Base-by-base conservation (phyloP, 371 early-diverging fungal species). In the Mortierella sp. region DNA sequence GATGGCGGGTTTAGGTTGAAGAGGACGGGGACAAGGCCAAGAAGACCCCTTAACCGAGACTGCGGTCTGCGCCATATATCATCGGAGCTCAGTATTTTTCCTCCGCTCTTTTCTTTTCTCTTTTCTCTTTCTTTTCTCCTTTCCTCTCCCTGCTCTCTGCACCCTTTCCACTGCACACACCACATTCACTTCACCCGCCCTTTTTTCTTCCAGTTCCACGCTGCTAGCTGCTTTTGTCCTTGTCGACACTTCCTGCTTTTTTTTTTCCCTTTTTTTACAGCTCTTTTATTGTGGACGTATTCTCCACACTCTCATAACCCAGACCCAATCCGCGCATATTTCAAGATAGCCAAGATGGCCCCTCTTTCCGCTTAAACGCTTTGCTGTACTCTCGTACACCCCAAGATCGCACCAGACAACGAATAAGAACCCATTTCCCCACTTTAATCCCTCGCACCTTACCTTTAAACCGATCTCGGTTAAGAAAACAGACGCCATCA, bases 381-480 rank as follows among this genome's bases (percentile, higher is more conserved):
- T 60, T 55, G 9, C 3, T 9, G 73, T 72, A 72, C 73, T 59
- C 58, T 61, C 58, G 58, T 65, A 61, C 62, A 58, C 50, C 51
- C 66, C 64, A 53, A 68, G 25, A 51, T 64, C 64, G 64, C 70
- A 57, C 70, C 52, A 70, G 70, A 61, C 60, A 65, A 60, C 45
- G 1, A 48, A 23, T 12, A 58, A 47, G 56, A 60, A 70, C 71
- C 52, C 25, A 62, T 43, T 57, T 29, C 45, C 63, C 57, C 50
- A 52, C 55, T 64, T 65, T 57, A 29, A 60, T 51, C 66, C 57
- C 28, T 25, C 43, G 48, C 45, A 9, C 64, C 14, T 70, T 46
- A 58, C 57, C 57, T 62, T 67, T 52, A 57, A 55, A 74, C 64
- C 74, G 69, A 63, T 72, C 65, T 56, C 74, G 74, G 74, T 74